Conservation (phyloP, 177 flowering plant genomes). For the Vitis hybrid region DNA sequence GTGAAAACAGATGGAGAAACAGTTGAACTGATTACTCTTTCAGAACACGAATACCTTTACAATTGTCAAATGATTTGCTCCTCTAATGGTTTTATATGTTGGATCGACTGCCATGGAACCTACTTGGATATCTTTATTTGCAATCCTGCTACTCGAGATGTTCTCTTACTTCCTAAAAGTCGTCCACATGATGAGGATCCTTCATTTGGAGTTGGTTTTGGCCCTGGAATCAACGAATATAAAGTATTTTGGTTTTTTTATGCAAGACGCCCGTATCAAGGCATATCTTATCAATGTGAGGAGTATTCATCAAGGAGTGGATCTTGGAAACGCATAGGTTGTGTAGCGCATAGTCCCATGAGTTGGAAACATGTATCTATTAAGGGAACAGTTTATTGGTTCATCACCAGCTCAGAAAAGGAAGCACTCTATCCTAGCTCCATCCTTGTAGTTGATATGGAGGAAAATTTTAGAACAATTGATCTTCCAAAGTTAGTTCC, state of each 20-base stretch:
- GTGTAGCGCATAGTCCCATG: slow-evolving; percentile 3
- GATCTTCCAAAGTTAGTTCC: not conserved
- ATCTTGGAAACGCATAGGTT: slow-evolving; percentile 6
- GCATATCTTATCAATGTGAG: not conserved
- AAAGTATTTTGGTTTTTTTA: no score
- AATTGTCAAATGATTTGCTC: slow-evolving; percentile 3
- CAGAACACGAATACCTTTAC: not conserved
- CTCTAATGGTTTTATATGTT: slow-evolving; percentile 9
- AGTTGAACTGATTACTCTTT: not conserved
- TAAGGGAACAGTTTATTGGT: slow-evolving; percentile 5
- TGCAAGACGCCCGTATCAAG: slow-evolving; percentile 2
- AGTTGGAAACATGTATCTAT: slow-evolving; percentile 1
- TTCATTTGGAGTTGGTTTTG: slow-evolving; percentile 11
- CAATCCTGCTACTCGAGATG: slow-evolving; percentile 3
- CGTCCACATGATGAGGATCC: not conserved
- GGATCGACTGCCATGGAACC: not conserved
- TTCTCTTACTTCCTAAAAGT: slow-evolving; percentile 4
- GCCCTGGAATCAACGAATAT: not conserved
- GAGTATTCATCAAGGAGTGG: slow-evolving; percentile 4
- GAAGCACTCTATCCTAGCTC: not conserved
- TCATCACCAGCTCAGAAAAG: not conserved
- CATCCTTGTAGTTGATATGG: slow-evolving; percentile 13
- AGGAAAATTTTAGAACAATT: slow-evolving; percentile 8
- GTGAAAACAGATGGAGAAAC: not conserved
- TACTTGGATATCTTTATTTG: not conserved